Base-by-base conservation (phyloP, 306 rosid species). In the Citrullus amarus region DNA sequence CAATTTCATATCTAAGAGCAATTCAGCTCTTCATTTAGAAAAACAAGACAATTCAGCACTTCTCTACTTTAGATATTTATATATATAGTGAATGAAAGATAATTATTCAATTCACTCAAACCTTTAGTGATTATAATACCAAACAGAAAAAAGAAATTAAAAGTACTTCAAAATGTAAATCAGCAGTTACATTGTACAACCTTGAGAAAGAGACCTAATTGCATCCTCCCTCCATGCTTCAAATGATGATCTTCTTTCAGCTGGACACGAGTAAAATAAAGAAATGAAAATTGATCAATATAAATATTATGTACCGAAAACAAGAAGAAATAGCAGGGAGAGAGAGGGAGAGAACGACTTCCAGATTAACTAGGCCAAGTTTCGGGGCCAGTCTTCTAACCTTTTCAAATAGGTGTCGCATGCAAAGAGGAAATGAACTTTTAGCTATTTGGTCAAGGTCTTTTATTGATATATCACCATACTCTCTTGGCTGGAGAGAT, bases 151-250 rank as follows among this genome's bases (percentile, higher is more conserved):
- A 39, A 70, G 1, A 11, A 44, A 22, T 44, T 38, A 70, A 70
- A 44, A 44, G 9, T 20, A 70, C 36, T 43, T 69, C 6, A 44
- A 25, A 71, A 36, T 30, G 76, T 13, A 71, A 22, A 43, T 69
- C 34, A 62, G 69, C 43, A 69, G 15, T 18, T 28, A 14, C 36
- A 53, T 18, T 55, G 80, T 48, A 25, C 79, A 66, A 95, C 99
- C 99, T 92, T 95, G 66, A 92, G 97, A 88, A 95, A 95, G 81
- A 95, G 97, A 74, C 99, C 99, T 36, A 95, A 83, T 79, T 95
- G 99, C 97, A 95, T 92, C 87, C 97, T 88, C 79, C 97, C 99
- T 74, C 97, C 97, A 79, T 95, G 97, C 90, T 95, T 95, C 82
- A 95, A 87, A 91, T 95, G 97, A 89, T 92, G 99, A 81, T 92